Conservation (phyloP, 1,139 yeast genomes). For the Suhomyces bokatorum region DNA sequence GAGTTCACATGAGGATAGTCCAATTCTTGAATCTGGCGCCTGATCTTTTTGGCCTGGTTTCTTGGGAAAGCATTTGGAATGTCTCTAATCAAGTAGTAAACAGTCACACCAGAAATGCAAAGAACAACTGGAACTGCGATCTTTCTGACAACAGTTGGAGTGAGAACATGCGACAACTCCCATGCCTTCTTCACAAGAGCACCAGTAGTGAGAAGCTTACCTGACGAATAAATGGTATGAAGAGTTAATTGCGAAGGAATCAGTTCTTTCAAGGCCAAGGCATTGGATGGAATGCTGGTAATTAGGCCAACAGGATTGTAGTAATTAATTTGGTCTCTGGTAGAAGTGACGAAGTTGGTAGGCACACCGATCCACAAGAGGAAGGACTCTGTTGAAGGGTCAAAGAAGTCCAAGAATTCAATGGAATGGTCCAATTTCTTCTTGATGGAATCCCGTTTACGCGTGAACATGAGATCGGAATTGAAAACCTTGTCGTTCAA, state of each 20-base stretch:
- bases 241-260: slow-evolving; percentile 43
- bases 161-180: slow-evolving; percentile 28
- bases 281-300: slow-evolving; percentile 33
- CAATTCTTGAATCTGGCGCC: slow-evolving; percentile 56
- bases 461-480: slow-evolving; percentile 80
- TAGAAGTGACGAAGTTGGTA: slow-evolving; percentile 27
- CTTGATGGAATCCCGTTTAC: slow-evolving; percentile 63
- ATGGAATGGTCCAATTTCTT: slow-evolving; percentile 61
- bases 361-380: slow-evolving; percentile 46
- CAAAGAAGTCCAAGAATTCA: slow-evolving; percentile 70
- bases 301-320: slow-evolving; percentile 40
- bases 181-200: slow-evolving; percentile 39
- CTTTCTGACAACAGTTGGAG: slow-evolving; percentile 33
- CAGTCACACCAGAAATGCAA: slow-evolving; percentile 57
- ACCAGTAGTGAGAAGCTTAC: slow-evolving; percentile 45
- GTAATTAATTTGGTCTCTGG: slow-evolving; percentile 32
- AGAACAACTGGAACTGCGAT: slow-evolving; percentile 49
- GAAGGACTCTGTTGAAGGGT: slow-evolving; percentile 66
- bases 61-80: slow-evolving; percentile 88
- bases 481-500: slow-evolving; percentile 69
- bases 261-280: slow-evolving; percentile 35
- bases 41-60: slow-evolving; percentile 74
- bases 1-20: slow-evolving; percentile 83
- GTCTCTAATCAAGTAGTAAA: slow-evolving; percentile 70
- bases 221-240: slow-evolving; percentile 47